phyloP scores from a whole-genome alignment of 1,139 yeast genomes.

The Geotrichum aggregatum region DNA sequence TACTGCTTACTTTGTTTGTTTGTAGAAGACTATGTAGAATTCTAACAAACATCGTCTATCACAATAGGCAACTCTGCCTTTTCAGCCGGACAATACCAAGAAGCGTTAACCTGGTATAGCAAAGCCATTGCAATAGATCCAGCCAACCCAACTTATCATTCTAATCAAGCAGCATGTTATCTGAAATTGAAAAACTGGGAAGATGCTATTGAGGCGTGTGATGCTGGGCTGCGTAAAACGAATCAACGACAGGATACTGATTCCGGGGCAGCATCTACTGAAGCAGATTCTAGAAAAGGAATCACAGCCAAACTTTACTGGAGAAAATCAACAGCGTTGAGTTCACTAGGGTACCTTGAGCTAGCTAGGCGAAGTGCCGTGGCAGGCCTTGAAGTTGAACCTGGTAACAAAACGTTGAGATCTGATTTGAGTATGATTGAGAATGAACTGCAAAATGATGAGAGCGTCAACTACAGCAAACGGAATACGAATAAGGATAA shows the following conservation, averaged over 20 bases:
- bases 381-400: slow-evolving; percentile 47
- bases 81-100: slow-evolving; percentile 53
- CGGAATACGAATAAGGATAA: too few species aligned
- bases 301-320: slow-evolving; percentile 58
- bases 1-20: neutral
- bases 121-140: slow-evolving; percentile 64
- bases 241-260: too few species aligned
- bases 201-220: slow-evolving; percentile 53
- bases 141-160: slow-evolving; percentile 63
- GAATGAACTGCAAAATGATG: too few species aligned
- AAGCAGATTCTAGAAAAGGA: slow-evolving; percentile 34
- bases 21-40: too few species aligned
- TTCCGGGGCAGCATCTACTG: neutral
- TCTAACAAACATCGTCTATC: neutral
- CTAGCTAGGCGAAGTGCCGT: slow-evolving; percentile 42
- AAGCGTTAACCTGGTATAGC: slow-evolving; percentile 67
- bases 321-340: slow-evolving; percentile 52
- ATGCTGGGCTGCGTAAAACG: slow-evolving; percentile 45
- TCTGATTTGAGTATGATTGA: too few species aligned
- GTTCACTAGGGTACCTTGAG: slow-evolving; percentile 37
- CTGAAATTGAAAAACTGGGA: slow-evolving; percentile 52
- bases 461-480: too few species aligned
- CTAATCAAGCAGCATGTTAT: slow-evolving; percentile 82
- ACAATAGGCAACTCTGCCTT: slow-evolving; percentile 48
- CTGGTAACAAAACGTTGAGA: slow-evolving; percentile 24